Evolutionary conservation across 1,284 basidiomycete genomes (phyloP).

Genomic region (Ceratobasidium sp.): DNA sequence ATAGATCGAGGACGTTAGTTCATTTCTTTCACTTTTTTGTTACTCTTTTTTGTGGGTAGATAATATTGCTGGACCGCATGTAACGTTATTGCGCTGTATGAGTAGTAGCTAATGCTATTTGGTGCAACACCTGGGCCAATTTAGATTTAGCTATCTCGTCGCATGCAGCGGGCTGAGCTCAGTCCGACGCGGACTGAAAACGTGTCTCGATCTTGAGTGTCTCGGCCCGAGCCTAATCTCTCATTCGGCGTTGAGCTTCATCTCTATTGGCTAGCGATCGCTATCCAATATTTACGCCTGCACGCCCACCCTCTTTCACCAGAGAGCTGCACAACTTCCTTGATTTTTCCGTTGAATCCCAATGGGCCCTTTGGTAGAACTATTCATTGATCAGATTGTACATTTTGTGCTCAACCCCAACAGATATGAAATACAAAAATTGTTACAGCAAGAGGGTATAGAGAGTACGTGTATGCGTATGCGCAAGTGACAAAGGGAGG

Average conservation of each 20-base stretch:
- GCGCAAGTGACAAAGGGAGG: background rate
- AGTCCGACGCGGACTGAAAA: background rate
- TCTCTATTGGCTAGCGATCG: background rate
- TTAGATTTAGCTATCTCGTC: too few relatives aligned
- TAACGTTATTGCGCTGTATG: slow-evolving; percentile 35
- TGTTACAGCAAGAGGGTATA: slow-evolving; percentile 8
- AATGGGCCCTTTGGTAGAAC: background rate
- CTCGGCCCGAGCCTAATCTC: background rate
- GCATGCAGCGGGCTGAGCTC: background rate
- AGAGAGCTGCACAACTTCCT: background rate
- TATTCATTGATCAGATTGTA: background rate
- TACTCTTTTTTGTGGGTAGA: slow-evolving; percentile 2
- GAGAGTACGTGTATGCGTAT: slow-evolving; percentile 16
- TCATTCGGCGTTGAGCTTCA: background rate
- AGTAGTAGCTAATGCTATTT: slow-evolving; percentile 7
- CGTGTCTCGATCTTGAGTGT: background rate
- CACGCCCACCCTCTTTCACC: background rate
- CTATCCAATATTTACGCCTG: background rate
- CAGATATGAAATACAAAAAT: slow-evolving; percentile 30
- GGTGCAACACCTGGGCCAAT: background rate
- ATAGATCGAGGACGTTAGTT: background rate
- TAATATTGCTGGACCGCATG: background rate
- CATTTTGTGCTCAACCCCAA: background rate
- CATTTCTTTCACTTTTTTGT: background rate
- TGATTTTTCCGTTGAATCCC: background rate